Percentiles rank a stretch among this genome's conserved stretches.
Conservation (phyloP, 129 eudicot species). For the Scalesia atractyloides region DNA sequence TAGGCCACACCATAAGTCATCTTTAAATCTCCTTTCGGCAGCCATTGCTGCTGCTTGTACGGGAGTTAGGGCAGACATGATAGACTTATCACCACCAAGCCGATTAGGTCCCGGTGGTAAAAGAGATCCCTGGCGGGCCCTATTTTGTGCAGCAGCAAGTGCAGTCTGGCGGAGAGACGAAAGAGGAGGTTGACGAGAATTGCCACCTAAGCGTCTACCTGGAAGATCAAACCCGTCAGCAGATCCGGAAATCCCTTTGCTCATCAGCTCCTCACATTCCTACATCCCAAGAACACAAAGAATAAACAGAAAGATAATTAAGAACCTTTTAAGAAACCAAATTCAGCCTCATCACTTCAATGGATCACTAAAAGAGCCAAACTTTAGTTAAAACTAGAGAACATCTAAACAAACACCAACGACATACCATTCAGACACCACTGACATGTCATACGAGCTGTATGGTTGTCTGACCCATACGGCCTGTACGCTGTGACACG, state of each 20-base stretch:
- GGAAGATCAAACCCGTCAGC: constrained; percentile 89
- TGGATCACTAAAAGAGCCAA: not conserved
- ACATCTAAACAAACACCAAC: too few species aligned
- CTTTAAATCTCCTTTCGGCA: constrained; percentile 91
- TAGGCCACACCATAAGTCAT: constrained; percentile 88
- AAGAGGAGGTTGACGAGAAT: constrained; percentile 56
- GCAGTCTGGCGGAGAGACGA: constrained; percentile 65
- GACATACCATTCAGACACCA: too few species aligned
- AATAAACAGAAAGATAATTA: not conserved
- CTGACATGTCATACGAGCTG: too few species aligned
- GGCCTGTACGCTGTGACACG: too few species aligned
- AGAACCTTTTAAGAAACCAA: not conserved
- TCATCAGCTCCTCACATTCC: constrained; percentile 91
- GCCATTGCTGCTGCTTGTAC: constrained; percentile 99
- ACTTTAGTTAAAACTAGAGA: not conserved
- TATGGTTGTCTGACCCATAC: too few species aligned
- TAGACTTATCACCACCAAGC: constrained; percentile 81
- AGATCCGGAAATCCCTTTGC: constrained; percentile 64
- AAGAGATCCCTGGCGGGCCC: constrained; percentile 53
- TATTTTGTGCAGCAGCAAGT: constrained; percentile 68
- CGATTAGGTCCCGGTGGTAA: constrained; percentile 78
- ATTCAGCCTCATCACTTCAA: constrained; percentile 1
- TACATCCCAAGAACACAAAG: constrained; percentile 12
- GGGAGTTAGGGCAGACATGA: constrained; percentile 75
- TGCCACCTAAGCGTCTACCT: constrained; percentile 83